Base-by-base conservation (phyloP, 163 green algal species). In the Coccomyxa subellipsoidea region DNA sequence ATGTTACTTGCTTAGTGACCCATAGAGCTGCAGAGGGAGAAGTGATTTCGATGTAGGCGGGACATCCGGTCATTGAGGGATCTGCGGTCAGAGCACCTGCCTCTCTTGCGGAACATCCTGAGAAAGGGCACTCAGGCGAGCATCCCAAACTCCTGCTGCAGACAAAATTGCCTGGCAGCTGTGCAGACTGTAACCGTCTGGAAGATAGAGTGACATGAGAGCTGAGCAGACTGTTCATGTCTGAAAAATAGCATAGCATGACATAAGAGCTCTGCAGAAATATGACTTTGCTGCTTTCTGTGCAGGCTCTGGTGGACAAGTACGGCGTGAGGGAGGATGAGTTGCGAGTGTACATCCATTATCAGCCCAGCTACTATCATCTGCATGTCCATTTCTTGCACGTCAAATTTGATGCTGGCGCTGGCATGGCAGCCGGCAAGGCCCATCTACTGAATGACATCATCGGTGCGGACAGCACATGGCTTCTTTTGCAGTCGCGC, bases 31-130 rank as follows among this genome's bases (percentile, higher is more conserved):
- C n/a, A n/a, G n/a, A n/a, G n/a, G n/a, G n/a, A n/a, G n/a, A n/a
- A n/a, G n/a, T n/a, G n/a, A n/a, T n/a, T n/a, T n/a, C n/a, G n/a
- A 0, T 40, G 53, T 77, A 87, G 84, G 80, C 40, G 76, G 38
- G 80, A 90, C 73, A 21, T 93, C n/a, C 54, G 69, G 7, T 85
- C 69, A 38, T 38, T 93, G 69, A 36, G 89, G 12, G 79, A 85
- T 23, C 77, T 93, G 54, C 79, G 53, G 9, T 29, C 25, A 4
- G 39, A 81, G 31, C 84, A 89, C 77, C 81, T 93, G 38, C 85
- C 86, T 23, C 73, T 93, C 85, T 84, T 93, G 34, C 38, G 80
- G 7, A 92, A 90, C 80, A 83, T 93, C 12, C 79, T 78, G 18
- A 71, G 82, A 21, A 87, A 88, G 69, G 81, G 80, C 12, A 47